Conservation (phyloP, 192 early-diverging fungal species). For the Coemansia sp. region DNA sequence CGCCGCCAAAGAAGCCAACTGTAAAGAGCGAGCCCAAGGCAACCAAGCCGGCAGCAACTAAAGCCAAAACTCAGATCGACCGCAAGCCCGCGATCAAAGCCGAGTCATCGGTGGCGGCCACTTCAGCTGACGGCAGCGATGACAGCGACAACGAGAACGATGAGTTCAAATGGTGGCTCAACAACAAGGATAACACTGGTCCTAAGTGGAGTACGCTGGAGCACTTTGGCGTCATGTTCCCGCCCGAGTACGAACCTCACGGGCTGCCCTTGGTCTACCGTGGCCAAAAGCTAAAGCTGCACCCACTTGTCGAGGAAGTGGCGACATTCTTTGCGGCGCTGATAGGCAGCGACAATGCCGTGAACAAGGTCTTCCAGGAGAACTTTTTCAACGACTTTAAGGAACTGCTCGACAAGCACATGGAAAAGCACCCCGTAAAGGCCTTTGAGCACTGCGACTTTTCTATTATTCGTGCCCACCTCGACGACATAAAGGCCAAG, state of each 20-base stretch:
- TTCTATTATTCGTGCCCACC: constrained; percentile 77
- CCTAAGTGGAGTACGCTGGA: constrained; percentile 86
- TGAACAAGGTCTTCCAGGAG: constrained; percentile 79
- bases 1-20: constrained; percentile 8
- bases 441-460: constrained; percentile 89
- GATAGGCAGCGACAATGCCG: constrained; percentile 79
- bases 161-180: constrained; percentile 75
- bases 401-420: constrained; percentile 63
- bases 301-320: constrained; percentile 87
- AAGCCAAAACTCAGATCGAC: constrained; percentile 21
- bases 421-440: constrained; percentile 70
- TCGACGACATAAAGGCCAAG: constrained; percentile 73
- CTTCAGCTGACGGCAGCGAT: constrained; percentile 37
- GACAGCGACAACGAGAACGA: constrained; percentile 55
- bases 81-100: constrained; percentile 46
- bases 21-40: constrained; percentile 21
- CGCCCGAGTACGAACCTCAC: constrained; percentile 89
- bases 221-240: constrained; percentile 89
- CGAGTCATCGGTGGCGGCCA: constrained; percentile 28
- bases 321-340: constrained; percentile 92
- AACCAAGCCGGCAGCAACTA: not conserved
- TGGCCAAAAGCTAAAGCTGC: constrained; percentile 66
- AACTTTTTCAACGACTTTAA: constrained; percentile 95
- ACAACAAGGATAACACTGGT: constrained; percentile 61
- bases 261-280: constrained; percentile 86